Evolutionary conservation across 192 early-diverging fungal species (phyloP).

Genomic region (Funneliformis geosporum): DNA sequence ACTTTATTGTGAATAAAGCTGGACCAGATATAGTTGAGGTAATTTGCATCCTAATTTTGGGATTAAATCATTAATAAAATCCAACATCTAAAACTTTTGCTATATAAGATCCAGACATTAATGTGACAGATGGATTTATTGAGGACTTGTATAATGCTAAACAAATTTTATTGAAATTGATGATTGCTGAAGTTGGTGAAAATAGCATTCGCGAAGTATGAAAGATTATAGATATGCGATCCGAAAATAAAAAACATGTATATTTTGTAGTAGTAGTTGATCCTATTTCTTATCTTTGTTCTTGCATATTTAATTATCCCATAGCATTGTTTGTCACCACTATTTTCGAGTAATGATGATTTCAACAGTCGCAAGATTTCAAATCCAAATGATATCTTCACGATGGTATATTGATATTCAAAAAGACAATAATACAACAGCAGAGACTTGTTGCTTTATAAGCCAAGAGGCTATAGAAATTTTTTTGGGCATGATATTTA

Average conservation of each 20-base stretch:
- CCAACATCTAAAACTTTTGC: background rate
- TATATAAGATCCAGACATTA: slow-evolving; percentile 11
- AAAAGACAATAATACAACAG: background rate
- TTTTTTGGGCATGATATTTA: background rate
- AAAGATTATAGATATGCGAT: slow-evolving; percentile 4
- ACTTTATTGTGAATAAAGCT: background rate
- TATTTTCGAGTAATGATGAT: too few relatives aligned
- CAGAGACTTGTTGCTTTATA: background rate
- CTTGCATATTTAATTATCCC: background rate
- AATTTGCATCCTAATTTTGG: too few relatives aligned
- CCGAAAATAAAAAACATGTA: background rate
- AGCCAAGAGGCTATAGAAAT: background rate
- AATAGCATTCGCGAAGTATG: slow-evolving; percentile 6
- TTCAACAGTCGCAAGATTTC: slow-evolving; percentile 1
- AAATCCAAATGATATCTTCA: slow-evolving; percentile 8
- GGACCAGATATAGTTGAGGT: background rate
- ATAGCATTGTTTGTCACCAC: background rate
- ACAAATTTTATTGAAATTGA: too few relatives aligned
- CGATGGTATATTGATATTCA: slow-evolving; percentile 8
- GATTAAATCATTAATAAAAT: too few relatives aligned
- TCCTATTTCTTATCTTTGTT: slow-evolving; percentile 23
- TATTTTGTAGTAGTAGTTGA: slow-evolving; percentile 20
- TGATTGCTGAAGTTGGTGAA: too few relatives aligned
- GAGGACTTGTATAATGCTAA: background rate
- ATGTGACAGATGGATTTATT: slow-evolving; percentile 14